Conservation (phyloP, 257 asterid species). For the Mitragyna speciosa region DNA sequence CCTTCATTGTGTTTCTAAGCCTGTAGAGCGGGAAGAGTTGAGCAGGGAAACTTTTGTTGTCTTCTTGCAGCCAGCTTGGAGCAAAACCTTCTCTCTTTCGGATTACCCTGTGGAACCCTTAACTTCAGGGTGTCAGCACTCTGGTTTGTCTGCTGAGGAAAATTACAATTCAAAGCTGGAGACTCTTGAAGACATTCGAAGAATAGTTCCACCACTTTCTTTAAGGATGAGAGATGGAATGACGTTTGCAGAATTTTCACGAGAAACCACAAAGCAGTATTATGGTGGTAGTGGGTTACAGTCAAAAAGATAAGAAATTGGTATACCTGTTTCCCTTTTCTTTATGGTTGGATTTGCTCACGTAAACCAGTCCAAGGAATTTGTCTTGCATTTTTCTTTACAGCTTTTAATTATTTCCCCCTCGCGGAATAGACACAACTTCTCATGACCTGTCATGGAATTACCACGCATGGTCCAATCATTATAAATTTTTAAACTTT, state of each 20-base stretch:
- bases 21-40: constrained; percentile 42
- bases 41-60: constrained; percentile 88
- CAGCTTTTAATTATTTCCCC: too few relatives aligned
- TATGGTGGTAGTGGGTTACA: constrained; percentile 81
- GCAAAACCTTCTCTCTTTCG: constrained; percentile 54
- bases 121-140: constrained; percentile 21
- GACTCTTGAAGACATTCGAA: constrained; percentile 37
- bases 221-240: constrained; percentile 71
- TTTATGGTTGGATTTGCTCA: not conserved
- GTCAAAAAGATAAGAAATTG: constrained; percentile 52
- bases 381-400: not conserved
- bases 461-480: too few relatives aligned
- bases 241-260: constrained; percentile 86
- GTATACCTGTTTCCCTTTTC: constrained; percentile 8
- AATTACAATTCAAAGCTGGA: constrained; percentile 13
- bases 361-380: too few relatives aligned
- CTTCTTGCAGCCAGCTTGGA: constrained; percentile 89
- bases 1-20: constrained; percentile 74
- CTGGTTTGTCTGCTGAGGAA: constrained; percentile 21
- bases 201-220: constrained; percentile 62
- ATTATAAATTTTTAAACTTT: too few relatives aligned
- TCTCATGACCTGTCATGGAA: too few relatives aligned
- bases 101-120: constrained; percentile 50
- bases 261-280: constrained; percentile 76
- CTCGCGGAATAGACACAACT: too few relatives aligned